Conservation (phyloP, 2,329 filamentous ascomycete species). For the Reticulascus tulasneorum region DNA sequence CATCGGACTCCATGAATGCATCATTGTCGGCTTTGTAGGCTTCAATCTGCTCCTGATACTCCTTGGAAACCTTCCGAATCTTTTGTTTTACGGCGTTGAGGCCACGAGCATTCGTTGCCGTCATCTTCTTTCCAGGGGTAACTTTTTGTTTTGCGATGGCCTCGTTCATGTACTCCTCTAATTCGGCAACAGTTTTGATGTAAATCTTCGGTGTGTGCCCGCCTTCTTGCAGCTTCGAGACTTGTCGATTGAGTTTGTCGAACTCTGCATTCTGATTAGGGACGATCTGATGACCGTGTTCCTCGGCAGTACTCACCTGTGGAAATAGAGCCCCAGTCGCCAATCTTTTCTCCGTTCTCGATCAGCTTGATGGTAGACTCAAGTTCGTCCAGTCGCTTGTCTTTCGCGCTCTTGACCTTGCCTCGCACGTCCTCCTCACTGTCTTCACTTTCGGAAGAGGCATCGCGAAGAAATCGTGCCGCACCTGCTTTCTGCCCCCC, state of each 20-base stretch:
- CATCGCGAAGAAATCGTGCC: conserved; percentile 72
- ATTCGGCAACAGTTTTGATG: conserved; percentile 85
- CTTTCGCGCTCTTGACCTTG: conserved; percentile 94
- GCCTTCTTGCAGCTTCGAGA: conserved; percentile 71
- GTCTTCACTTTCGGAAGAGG: conserved; percentile 70
- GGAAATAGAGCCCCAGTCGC: conserved; percentile 92
- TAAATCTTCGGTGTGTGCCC: conserved; percentile 85
- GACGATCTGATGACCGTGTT: not conserved
- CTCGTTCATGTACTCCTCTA: conserved; percentile 94
- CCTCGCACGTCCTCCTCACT: conserved; percentile 83
- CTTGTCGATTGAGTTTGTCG: conserved; percentile 88
- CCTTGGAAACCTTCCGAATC: conserved; percentile 98
- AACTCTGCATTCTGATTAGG: conserved; percentile 60
- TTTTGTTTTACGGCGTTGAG: conserved; percentile 97
- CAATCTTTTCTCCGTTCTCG: conserved; percentile 96
- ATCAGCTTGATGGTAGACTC: conserved; percentile 86
- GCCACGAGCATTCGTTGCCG: conserved; percentile 87
- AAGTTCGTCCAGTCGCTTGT: conserved; percentile 93
- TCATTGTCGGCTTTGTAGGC: conserved; percentile 83
- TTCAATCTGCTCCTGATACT: conserved; percentile 83
- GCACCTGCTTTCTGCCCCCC: conserved; percentile 67
- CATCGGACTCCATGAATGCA: conserved; percentile 79
- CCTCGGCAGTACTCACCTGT: conserved; percentile 56
- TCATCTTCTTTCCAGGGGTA: conserved; percentile 99
- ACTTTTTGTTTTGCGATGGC: conserved; percentile 94